These are phyloP conservation scores for Forsythia suspensa DNA, from an alignment of 257 asterid genomes.

Conservation along the genomic window DNA sequence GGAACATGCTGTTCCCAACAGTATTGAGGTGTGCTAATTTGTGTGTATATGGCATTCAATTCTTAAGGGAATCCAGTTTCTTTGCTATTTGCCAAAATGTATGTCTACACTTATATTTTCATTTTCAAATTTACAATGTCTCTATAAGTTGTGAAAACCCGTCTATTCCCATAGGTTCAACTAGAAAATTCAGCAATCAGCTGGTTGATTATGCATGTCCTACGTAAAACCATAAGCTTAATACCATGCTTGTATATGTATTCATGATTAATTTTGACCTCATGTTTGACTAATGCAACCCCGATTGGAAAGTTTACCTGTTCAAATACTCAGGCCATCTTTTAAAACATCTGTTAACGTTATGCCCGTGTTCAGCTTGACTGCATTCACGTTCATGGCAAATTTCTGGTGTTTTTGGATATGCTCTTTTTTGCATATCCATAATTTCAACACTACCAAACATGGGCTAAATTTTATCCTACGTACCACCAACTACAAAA, in stretches of 20 bases:
- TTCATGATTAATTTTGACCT: neutral
- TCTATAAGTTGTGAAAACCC: neutral
- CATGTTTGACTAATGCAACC: no score
- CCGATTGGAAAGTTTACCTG: neutral
- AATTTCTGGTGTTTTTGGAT: neutral
- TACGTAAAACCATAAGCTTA: no score
- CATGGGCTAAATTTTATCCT: neutral
- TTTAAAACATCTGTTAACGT: neutral
- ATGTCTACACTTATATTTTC: neutral
- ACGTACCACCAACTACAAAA: neutral
- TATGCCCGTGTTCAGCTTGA: neutral
- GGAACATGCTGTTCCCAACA: neutral
- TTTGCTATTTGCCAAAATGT: neutral
- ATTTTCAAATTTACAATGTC: neutral
- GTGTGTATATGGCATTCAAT: slow-evolving; percentile 27
- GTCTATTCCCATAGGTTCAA: neutral
- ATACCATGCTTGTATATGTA: no score
- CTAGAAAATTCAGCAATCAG: neutral
- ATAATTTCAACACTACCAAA: no score
- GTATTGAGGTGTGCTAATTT: slow-evolving; percentile 12
- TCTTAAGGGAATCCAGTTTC: slow-evolving; percentile 11
- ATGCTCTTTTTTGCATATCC: neutral
- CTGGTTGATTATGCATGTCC: no score
- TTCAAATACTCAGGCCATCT: neutral
- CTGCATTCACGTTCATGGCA: neutral